Evolutionary conservation across 495 filamentous ascomycete genomes (phyloP).

Genomic region (Hamigera avellanea): DNA sequence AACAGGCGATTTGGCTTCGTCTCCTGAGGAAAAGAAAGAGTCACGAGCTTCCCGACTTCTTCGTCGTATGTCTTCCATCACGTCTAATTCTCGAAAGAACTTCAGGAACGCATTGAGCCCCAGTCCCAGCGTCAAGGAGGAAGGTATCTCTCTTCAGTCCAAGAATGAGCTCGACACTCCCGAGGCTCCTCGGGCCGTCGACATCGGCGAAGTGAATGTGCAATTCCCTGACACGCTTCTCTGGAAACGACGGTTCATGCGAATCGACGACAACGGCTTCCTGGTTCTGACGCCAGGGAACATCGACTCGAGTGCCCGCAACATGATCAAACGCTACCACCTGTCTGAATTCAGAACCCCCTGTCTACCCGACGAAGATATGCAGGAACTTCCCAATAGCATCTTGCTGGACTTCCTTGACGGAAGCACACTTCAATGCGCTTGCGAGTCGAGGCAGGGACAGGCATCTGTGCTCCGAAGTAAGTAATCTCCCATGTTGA

Average conservation of each 20-base stretch:
- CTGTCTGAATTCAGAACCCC: constrained; percentile 69
- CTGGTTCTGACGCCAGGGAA: constrained; percentile 55
- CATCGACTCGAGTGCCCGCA: constrained; percentile 32
- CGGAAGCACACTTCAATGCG: constrained; percentile 74
- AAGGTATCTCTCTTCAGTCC: constrained; percentile 26
- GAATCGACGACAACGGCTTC: constrained; percentile 65
- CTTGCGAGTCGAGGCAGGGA: constrained; percentile 67
- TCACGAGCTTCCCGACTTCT: constrained; percentile 64
- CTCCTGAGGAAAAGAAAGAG: constrained; percentile 51
- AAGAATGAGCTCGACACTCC: constrained; percentile 26
- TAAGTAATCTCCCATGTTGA: constrained; percentile 31
- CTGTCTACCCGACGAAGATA: constrained; percentile 73
- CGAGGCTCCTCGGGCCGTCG: constrained; percentile 35
- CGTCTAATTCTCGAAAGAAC: constrained; percentile 48
- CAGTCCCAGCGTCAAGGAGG: constrained; percentile 48
- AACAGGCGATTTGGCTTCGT: constrained; percentile 26
- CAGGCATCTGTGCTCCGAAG: constrained; percentile 55
- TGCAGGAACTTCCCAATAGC: constrained; percentile 80
- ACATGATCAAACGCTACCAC: constrained; percentile 62
- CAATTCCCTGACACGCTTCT: constrained; percentile 88
- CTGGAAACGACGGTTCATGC: constrained; percentile 81
- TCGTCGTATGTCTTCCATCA: constrained; percentile 66
- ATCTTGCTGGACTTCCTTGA: constrained; percentile 75
- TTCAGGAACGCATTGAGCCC: constrained; percentile 41
- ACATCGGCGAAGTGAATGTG: constrained; percentile 81